A percentile compares a stretch with the other conserved stretches of the same genome.
phyloP scores from a whole-genome alignment of 352 stramenopile species.

The Globisporangium nunn region DNA sequence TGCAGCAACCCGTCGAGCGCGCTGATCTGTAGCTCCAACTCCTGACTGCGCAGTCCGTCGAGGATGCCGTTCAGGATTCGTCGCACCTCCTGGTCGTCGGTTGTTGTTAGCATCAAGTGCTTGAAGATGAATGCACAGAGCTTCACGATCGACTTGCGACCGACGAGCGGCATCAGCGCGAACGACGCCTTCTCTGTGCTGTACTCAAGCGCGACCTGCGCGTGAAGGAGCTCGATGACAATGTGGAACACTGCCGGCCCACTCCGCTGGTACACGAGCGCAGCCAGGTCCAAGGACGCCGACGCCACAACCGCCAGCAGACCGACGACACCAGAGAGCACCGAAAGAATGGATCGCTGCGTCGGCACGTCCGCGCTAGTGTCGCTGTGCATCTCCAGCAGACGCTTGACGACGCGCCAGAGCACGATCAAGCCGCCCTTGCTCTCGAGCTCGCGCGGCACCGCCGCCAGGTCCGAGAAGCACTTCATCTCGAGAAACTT shows the following conservation, averaged over 20 bases:
- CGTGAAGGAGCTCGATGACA: conserved; percentile 37
- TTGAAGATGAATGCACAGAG: conserved; percentile 75
- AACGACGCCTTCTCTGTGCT: conserved; percentile 8
- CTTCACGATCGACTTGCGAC: conserved; percentile 61
- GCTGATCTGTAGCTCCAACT: conserved; percentile 59
- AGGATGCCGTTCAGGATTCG: conserved; percentile 49
- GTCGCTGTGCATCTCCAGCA: conserved; percentile 23
- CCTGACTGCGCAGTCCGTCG: conserved; percentile 59
- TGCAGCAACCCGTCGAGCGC: conserved; percentile 68
- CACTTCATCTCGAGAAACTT: conserved; percentile 77
- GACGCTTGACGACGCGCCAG: conserved; percentile 31
- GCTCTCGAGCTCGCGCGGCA: conserved; percentile 47
- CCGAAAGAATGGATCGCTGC: conserved; percentile 14
- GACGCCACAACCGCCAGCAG: conserved; percentile 55
- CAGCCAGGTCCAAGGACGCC: conserved; percentile 41
- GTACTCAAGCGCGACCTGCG: conserved; percentile 52
- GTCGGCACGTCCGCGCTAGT: not conserved
- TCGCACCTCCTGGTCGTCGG: conserved; percentile 42
- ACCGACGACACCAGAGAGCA: conserved; percentile 41
- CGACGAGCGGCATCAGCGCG: conserved; percentile 23
- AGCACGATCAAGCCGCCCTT: conserved; percentile 49
- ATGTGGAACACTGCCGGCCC: conserved; percentile 11
- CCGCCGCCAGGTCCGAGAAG: conserved; percentile 36
- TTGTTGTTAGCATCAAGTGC: conserved; percentile 42
- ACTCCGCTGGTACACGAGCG: conserved; percentile 20